These are phyloP conservation scores for Aspergillus asperescens DNA, from an alignment of 495 filamentous ascomycete species.

Conservation along the genomic window DNA sequence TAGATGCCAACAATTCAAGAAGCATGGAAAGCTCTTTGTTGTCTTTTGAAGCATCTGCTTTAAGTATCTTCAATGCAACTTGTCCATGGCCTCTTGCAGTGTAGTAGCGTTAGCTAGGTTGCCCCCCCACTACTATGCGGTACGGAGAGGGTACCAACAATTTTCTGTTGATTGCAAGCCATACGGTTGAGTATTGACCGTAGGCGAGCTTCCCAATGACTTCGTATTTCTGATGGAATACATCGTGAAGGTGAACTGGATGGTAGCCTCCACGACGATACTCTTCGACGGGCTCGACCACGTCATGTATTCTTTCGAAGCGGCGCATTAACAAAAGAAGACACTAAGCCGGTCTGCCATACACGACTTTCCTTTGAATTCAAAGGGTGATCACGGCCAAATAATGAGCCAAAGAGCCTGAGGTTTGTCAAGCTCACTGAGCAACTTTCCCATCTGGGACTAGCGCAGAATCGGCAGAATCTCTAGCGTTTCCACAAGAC, in stretches of 20 bases:
- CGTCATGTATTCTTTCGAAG: constrained; percentile 20
- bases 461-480: constrained; percentile 11
- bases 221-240: constrained; percentile 40
- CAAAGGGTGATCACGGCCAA: too few species aligned
- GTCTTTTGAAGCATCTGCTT: constrained; percentile 19
- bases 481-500: background rate
- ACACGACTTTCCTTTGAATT: too few species aligned
- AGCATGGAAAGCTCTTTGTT: constrained; percentile 8
- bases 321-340: constrained; percentile 22
- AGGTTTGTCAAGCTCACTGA: too few species aligned
- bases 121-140: background rate
- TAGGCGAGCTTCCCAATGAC: constrained; percentile 51
- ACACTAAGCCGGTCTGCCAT: too few species aligned
- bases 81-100: constrained; percentile 16
- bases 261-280: constrained; percentile 24
- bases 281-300: constrained; percentile 22
- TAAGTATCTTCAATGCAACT: constrained; percentile 33
- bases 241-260: constrained; percentile 21
- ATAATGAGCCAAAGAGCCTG: too few species aligned
- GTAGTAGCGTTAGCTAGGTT: constrained; percentile 9
- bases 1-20: constrained; percentile 1
- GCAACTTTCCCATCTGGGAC: constrained; percentile 7
- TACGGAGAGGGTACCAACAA: background rate
- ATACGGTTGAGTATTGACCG: constrained; percentile 49
- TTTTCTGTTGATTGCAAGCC: constrained; percentile 41